A percentile compares a stretch with the other conserved stretches of the same genome.
Conservation (phyloP, 2,329 filamentous ascomycete species). For the Aspergillus viridinutans region DNA sequence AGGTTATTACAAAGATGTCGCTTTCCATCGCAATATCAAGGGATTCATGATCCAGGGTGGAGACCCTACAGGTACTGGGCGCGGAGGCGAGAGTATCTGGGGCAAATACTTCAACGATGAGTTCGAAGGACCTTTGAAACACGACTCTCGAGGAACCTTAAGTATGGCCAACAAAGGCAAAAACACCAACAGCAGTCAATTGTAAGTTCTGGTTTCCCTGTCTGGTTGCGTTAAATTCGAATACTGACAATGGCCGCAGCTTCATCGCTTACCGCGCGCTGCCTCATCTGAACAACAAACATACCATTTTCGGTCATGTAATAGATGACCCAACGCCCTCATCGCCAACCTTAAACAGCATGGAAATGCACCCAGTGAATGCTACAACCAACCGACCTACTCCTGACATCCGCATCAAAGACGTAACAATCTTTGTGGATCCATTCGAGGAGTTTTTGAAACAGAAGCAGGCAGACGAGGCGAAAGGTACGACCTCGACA, state of each 20-base stretch:
- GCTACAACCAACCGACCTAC: slow-evolving; percentile 68
- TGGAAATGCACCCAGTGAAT: slow-evolving; percentile 75
- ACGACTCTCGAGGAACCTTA: slow-evolving; percentile 72
- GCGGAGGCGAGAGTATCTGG: slow-evolving; percentile 89
- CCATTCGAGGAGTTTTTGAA: slow-evolving; percentile 92
- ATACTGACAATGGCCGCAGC: slow-evolving; percentile 22
- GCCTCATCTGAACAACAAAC: slow-evolving; percentile 86
- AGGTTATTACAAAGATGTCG: slow-evolving; percentile 80
- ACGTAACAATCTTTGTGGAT: slow-evolving; percentile 83
- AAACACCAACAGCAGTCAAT: slow-evolving; percentile 93
- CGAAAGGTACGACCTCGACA: slow-evolving; percentile 19
- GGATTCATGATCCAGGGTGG: slow-evolving; percentile 98
- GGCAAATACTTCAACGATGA: slow-evolving; percentile 92
- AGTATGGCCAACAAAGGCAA: slow-evolving; percentile 99
- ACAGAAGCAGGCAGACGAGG: slow-evolving; percentile 63
- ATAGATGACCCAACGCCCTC: slow-evolving; percentile 59
- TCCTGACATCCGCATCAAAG: slow-evolving; percentile 73
- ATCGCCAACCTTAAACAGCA: slow-evolving; percentile 55
- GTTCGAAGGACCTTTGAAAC: slow-evolving; percentile 82
- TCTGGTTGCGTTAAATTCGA: background rate
- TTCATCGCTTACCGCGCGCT: slow-evolving; percentile 87
- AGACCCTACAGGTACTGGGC: slow-evolving; percentile 86
- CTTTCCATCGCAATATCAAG: slow-evolving; percentile 89
- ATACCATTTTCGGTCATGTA: slow-evolving; percentile 91
- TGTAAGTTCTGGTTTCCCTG: slow-evolving; percentile 37